A percentile compares a stretch with the other conserved stretches of the same genome.
These are phyloP conservation scores for Pittosporum tobira DNA, from an alignment of 129 eudicot genomes.

Conservation along the genomic window DNA sequence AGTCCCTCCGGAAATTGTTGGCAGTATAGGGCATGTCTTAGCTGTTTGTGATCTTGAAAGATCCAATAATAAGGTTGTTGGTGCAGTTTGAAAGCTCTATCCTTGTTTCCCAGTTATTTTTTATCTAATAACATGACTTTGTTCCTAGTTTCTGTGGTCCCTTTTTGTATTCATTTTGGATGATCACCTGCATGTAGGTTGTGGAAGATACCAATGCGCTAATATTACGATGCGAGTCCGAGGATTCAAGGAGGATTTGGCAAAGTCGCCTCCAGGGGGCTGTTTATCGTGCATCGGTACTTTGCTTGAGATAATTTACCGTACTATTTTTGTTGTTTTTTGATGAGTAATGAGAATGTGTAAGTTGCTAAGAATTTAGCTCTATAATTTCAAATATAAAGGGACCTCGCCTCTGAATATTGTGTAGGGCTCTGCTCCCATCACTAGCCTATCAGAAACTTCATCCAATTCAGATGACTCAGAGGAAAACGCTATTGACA, in stretches of 20 bases:
- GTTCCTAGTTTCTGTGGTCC: neutral
- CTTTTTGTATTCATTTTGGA: constrained; percentile 7
- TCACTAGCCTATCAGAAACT: constrained; percentile 59
- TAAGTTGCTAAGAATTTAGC: neutral
- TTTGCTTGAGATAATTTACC: too few species aligned
- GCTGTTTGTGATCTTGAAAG: constrained; percentile 65
- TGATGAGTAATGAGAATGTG: neutral
- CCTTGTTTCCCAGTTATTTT: neutral
- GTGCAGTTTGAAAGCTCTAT: constrained; percentile 1
- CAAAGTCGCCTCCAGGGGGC: constrained; percentile 80
- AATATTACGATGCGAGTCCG: constrained; percentile 66
- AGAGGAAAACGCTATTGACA: constrained; percentile 32
- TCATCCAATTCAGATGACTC: constrained; percentile 75
- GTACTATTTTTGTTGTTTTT: neutral
- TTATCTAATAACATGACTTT: neutral
- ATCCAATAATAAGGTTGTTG: constrained; percentile 43
- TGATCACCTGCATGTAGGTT: constrained; percentile 33
- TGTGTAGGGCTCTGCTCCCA: constrained; percentile 75
- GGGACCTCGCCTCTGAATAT: neutral
- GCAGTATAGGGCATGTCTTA: constrained; percentile 67
- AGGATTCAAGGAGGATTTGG: constrained; percentile 66
- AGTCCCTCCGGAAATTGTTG: constrained; percentile 61
- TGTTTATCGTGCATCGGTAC: constrained; percentile 92
- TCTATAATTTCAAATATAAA: neutral
- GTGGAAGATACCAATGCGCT: constrained; percentile 75